Evolutionary conservation across 768 basidiomycete species (phyloP), one percentile per base, ranked within the genome.

Genomic region (Termitomyces sp.): DNA sequence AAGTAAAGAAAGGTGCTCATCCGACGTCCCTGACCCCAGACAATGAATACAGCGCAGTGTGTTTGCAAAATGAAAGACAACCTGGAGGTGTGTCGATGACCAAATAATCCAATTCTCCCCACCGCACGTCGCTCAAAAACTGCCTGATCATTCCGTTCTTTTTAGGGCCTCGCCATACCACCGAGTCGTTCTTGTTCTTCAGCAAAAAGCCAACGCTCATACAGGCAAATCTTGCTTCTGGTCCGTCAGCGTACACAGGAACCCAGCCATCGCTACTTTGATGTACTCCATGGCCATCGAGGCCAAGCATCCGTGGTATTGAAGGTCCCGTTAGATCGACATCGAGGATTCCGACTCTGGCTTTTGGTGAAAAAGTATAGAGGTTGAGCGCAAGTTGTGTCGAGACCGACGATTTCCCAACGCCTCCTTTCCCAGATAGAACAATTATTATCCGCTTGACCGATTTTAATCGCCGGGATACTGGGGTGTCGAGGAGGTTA

Each of bases 111-210:
- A 96, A 76, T 39, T 91, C 86, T 43, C 92, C 94, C 94, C 94
- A 98, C 59, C 91, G 75, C n/a, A 97, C 94, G 61, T 98, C 92
- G 62, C 85, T 85, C 67, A 97, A 69, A 68, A 98, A 97, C 74
- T 98, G 95, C 64, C 93, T 77, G 63, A 98, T 96, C 94, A 97
- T 97, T 54, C 89, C 95, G 62, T 95, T 95, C 79, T 97, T 98
- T 78, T 97, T 98, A 45, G 97, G 97, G 0, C 97, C 97, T 64
- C 97, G 76, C 97, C 97, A 99, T 1, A 99, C 92, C 43, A 99
- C 94, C 16, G 91, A 92, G 66, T 98, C 95, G 20, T 86, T 88
- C 65, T 86, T 87, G 65, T 86, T 88, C 74, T 92, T 91, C 62
- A 98, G 71, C 61, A 99, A 74, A 70, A 98, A 98, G 2, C 94